Evolutionary conservation across 306 rosid genomes (phyloP), one percentile per base, ranked within the genome.

Genomic region (Neltuma alba): DNA sequence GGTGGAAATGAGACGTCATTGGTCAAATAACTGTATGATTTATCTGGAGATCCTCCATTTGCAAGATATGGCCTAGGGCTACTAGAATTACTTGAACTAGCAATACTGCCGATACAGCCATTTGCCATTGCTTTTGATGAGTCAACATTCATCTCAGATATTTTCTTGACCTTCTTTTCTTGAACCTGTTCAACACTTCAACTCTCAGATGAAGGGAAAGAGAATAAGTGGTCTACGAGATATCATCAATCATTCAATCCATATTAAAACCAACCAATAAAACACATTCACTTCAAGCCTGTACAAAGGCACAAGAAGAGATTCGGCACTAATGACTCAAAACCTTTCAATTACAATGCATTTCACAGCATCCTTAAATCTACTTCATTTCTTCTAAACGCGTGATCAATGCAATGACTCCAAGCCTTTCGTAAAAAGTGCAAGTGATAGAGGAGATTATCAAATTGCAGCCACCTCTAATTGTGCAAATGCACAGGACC

Each of bases 91-190:
- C 98, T 94, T 68, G 99, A 95, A 85, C 98, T 90, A 31, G 89
- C 93, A 76, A 91, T 57, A 80, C 89, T 88, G 55, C 94, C 91
- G 74, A 91, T 57, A 83, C 91, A 88, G 61, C 94, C 98, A 87
- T 93, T 95, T 82, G 88, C 98, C 54, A 81, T 82, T 72, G 87
- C 86, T 84, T 88, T 95, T 6, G 91, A 87, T 64, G 96, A 79
- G 69, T 95, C 98, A 79, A 95, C 64, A 81, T 95, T 95, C 95
- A 91, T 91, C 73, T 87, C 96, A 65, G 97, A 87, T 65, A 95
- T 84, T 89, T 93, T 95, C 94, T 93, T 93, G 82, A 95, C 87
- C 92, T 95, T 93, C 90, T 93, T 96, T 89, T 96, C 98, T 89
- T 96, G 98, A 79, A 93, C 97, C 99, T 93, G 86, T 77, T 80